Conservation (phyloP, 2,329 filamentous ascomycete genomes). For the Sporothrix humicola region DNA sequence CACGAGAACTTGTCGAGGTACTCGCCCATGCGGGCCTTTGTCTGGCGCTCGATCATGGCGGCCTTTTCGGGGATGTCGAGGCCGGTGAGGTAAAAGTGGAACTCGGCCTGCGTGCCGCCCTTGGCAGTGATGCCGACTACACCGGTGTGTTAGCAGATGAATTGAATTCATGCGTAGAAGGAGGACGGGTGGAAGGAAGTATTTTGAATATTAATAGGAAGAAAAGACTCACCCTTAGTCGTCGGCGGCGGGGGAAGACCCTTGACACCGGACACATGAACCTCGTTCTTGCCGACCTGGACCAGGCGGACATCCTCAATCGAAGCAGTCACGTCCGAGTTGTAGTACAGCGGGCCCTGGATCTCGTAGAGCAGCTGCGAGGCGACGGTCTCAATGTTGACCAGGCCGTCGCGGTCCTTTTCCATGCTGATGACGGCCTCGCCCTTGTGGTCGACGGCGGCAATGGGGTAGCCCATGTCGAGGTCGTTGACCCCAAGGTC, state of each 20-base stretch:
- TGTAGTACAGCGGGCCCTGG: slow-evolving; percentile 47
- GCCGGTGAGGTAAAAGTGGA: slow-evolving; percentile 39
- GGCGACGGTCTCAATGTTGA: slow-evolving; percentile 35
- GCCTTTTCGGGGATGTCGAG: slow-evolving; percentile 39
- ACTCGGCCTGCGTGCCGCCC: slow-evolving; percentile 41
- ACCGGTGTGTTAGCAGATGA: no score
- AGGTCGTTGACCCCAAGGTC: slow-evolving; percentile 50
- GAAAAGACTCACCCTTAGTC: no score
- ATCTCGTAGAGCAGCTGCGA: slow-evolving; percentile 49
- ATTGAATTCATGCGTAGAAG: no score
- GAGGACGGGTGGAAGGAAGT: no score
- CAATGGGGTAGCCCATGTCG: slow-evolving; percentile 55
- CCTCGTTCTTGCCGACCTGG: slow-evolving; percentile 47
- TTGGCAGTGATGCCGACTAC: slow-evolving; percentile 48
- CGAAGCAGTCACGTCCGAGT: slow-evolving; percentile 45
- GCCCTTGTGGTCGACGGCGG: slow-evolving; percentile 54
- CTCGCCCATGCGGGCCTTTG: slow-evolving; percentile 32
- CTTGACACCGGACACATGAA: slow-evolving; percentile 45
- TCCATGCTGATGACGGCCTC: slow-evolving; percentile 42
- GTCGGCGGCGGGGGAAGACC: slow-evolving; percentile 45
- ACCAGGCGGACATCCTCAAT: slow-evolving; percentile 50
- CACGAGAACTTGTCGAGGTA: slow-evolving; percentile 42
- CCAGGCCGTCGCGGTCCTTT: slow-evolving; percentile 38
- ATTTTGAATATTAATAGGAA: no score
- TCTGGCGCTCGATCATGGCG: slow-evolving; percentile 39